Evolutionary conservation across 2,329 filamentous ascomycete species (phyloP).

Genomic region (Magnaporthiopsis incrustans): DNA sequence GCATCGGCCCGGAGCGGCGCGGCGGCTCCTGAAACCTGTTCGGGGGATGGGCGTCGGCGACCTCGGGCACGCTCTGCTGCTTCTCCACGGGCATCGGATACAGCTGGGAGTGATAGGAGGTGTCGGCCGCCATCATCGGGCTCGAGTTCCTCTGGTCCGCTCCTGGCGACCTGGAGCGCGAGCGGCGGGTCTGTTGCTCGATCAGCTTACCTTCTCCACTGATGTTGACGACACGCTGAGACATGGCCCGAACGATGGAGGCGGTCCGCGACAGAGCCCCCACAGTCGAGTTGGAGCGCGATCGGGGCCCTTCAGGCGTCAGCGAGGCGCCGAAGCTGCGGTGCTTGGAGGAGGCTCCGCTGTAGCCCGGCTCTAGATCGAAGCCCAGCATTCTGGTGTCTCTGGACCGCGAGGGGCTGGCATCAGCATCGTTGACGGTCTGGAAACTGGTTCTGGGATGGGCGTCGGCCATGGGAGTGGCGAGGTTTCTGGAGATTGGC

Average conservation of each 20-base stretch:
- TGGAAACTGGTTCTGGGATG: constrained; percentile 48
- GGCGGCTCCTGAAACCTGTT: constrained; percentile 18
- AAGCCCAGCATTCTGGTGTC: constrained; percentile 47
- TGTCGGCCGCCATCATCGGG: constrained; percentile 32
- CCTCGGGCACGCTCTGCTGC: constrained; percentile 23
- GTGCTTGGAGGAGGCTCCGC: constrained; percentile 33
- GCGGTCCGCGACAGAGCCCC: constrained; percentile 61
- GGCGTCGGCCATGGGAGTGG: constrained; percentile 28
- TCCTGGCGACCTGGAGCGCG: constrained; percentile 47
- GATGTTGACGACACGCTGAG: constrained; percentile 94
- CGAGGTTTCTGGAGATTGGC: constrained; percentile 44
- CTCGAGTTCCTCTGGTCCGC: constrained; percentile 29
- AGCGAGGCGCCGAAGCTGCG: constrained; percentile 51
- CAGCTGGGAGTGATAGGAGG: constrained; percentile 43
- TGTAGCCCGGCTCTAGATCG: constrained; percentile 50
- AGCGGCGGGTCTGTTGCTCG: constrained; percentile 61
- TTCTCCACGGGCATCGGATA: constrained; percentile 40
- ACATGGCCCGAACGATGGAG: constrained; percentile 78
- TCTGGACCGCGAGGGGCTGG: constrained; percentile 40
- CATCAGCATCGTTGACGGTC: constrained; percentile 46
- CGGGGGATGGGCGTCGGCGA: constrained; percentile 13
- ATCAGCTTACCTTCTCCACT: constrained; percentile 84
- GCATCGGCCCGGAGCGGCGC: constrained; percentile 29
- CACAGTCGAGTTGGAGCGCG: constrained; percentile 54
- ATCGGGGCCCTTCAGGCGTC: constrained; percentile 42